Conservation (phyloP, 345 rosid genomes). For the Corymbia maculata region DNA sequence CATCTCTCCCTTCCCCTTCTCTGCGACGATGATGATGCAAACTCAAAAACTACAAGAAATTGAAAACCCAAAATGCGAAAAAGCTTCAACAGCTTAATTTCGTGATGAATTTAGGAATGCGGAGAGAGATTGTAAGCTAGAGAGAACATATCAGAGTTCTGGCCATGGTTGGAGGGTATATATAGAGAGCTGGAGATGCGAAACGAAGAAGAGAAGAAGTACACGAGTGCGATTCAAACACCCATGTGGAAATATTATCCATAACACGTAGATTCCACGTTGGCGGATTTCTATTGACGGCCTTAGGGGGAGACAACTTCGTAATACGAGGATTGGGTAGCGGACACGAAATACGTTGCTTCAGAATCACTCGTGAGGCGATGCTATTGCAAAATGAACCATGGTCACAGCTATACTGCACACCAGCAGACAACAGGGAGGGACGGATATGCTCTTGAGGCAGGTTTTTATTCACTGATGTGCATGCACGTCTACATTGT, state of each 20-base stretch:
- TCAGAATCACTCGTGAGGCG: not conserved
- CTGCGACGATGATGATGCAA: not conserved
- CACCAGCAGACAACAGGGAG: not conserved
- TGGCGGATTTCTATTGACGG: not conserved
- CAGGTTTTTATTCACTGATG: not conserved
- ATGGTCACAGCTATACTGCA: not conserved
- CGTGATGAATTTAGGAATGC: not conserved
- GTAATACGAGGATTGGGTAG: not conserved
- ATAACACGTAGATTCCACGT: constrained; percentile 5
- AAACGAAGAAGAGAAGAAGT: not conserved
- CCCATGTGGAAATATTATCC: not conserved
- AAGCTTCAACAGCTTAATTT: not conserved
- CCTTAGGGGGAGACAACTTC: not conserved
- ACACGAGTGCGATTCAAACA: not conserved
- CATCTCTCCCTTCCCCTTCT: not conserved
- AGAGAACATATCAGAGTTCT: not conserved
- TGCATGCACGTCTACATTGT: not conserved
- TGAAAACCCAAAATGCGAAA: not conserved
- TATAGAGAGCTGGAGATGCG: not conserved
- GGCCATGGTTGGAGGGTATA: not conserved
- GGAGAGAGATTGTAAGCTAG: not conserved
- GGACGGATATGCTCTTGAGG: not conserved
- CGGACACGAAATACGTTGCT: not conserved
- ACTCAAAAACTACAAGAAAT: not conserved
- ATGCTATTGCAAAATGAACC: not conserved